Conservation (phyloP, 805 yeast genomes). For the Nakazawaea molendinolei region DNA sequence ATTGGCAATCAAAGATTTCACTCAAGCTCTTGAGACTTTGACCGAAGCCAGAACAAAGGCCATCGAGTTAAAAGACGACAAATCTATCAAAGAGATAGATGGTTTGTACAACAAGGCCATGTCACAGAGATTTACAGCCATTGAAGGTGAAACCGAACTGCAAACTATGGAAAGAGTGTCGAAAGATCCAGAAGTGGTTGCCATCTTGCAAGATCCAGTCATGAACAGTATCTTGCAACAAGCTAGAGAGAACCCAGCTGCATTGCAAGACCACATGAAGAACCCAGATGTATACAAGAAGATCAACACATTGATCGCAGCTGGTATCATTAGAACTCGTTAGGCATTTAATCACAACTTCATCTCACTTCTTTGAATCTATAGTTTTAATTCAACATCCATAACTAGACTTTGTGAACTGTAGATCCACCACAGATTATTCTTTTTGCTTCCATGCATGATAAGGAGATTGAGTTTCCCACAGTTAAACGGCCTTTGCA, state of each 20-base stretch:
- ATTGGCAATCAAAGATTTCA: conserved; percentile 82
- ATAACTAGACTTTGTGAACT: too few species aligned
- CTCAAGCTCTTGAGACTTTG: conserved; percentile 75
- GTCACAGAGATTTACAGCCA: conserved; percentile 71
- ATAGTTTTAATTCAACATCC: too few species aligned
- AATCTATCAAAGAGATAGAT: conserved; percentile 70
- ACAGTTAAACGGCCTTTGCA: too few species aligned
- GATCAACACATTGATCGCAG: conserved; percentile 85
- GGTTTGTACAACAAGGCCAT: conserved; percentile 72
- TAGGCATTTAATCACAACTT: too few species aligned
- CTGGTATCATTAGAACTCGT: conserved; percentile 93
- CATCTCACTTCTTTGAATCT: too few species aligned
- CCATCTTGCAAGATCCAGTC: conserved; percentile 87
- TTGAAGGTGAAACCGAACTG: conserved; percentile 88
- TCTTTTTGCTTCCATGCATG: too few species aligned
- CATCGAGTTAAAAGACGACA: conserved; percentile 51
- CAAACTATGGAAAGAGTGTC: conserved; percentile 87
- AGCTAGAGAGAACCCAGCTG: conserved; percentile 93
- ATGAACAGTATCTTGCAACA: conserved; percentile 94
- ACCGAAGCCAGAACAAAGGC: conserved; percentile 74
- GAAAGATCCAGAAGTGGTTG: conserved; percentile 90
- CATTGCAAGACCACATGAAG: conserved; percentile 94
- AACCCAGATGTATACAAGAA: conserved; percentile 89
- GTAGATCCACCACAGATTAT: too few species aligned
- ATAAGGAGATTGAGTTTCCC: too few species aligned